Conservation (phyloP, 768 basidiomycete genomes). For the Naganishia vaughanmartiniae region DNA sequence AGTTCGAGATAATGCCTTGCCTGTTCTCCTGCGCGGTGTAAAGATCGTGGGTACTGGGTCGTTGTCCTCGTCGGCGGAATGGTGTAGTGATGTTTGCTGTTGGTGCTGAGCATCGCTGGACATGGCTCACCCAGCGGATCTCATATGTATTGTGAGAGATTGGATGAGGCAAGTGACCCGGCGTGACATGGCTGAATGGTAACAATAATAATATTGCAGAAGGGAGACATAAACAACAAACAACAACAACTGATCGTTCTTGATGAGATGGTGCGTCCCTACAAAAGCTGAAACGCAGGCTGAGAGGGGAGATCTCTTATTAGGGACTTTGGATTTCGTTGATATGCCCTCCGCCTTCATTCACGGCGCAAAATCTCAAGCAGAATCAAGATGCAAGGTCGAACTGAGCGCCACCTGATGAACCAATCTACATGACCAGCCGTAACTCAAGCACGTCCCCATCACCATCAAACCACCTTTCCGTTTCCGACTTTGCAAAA, state of each 20-base stretch:
- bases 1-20: not conserved
- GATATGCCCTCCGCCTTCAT: too few relatives aligned
- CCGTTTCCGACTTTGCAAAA: not conserved
- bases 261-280: not conserved
- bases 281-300: not conserved
- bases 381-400: not conserved
- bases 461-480: not conserved
- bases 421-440: not conserved
- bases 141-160: not conserved
- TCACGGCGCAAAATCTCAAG: too few relatives aligned
- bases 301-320: not conserved
- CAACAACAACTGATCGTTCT: not conserved
- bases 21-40: not conserved
- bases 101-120: not conserved
- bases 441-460: not conserved
- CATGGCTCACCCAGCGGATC: not conserved
- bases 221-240: not conserved
- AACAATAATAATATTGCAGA: not conserved
- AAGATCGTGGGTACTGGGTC: not conserved
- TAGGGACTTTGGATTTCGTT: too few relatives aligned
- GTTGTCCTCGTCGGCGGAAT: not conserved
- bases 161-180: not conserved
- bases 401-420: not conserved
- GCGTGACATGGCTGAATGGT: too few relatives aligned
- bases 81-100: not conserved